Percentiles rank a stretch among this genome's conserved stretches.
Evolutionary conservation across 2,329 filamentous ascomycete species (phyloP).

Genomic region (Pleomassaria siparia): DNA sequence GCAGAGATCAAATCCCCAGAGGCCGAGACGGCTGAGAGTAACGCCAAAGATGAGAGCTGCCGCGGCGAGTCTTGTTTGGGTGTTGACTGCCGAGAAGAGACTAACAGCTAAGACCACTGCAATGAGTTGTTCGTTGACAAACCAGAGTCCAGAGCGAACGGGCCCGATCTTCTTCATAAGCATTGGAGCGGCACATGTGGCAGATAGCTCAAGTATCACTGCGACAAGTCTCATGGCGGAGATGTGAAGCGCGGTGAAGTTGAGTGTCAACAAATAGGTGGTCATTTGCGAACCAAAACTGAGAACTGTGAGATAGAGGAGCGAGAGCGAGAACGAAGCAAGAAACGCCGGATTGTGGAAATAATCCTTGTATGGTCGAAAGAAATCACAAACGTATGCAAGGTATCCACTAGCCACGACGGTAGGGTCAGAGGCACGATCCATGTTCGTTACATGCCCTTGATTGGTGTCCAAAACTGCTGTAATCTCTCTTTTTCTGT

Average conservation of each 20-base stretch:
- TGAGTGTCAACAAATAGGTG: slow-evolving; percentile 61
- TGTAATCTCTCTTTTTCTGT: slow-evolving; percentile 1
- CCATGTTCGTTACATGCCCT: too few species aligned
- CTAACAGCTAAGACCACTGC: slow-evolving; percentile 50
- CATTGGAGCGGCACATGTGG: slow-evolving; percentile 62
- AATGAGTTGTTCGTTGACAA: slow-evolving; percentile 66
- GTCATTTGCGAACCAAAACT: slow-evolving; percentile 60
- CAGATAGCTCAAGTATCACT: slow-evolving; percentile 59
- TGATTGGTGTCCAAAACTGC: background rate
- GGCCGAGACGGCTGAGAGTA: slow-evolving; percentile 45
- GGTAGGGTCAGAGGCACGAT: too few species aligned
- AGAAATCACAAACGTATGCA: background rate
- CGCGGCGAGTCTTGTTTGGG: slow-evolving; percentile 23
- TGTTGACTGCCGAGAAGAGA: slow-evolving; percentile 21
- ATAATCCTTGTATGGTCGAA: slow-evolving; percentile 46
- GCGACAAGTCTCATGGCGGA: slow-evolving; percentile 57
- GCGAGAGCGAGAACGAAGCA: slow-evolving; percentile 60
- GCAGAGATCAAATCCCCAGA: slow-evolving; percentile 53
- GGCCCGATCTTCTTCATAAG: slow-evolving; percentile 54
- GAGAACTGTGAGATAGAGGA: slow-evolving; percentile 60
- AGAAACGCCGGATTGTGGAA: slow-evolving; percentile 58
- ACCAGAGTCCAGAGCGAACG: slow-evolving; percentile 71
- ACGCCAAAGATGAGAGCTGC: slow-evolving; percentile 42
- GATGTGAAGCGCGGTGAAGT: slow-evolving; percentile 55
- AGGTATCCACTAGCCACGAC: background rate